These are phyloP conservation scores for Nemania sp. DNA, from an alignment of 2,329 filamentous ascomycete genomes.

Conservation along the genomic window DNA sequence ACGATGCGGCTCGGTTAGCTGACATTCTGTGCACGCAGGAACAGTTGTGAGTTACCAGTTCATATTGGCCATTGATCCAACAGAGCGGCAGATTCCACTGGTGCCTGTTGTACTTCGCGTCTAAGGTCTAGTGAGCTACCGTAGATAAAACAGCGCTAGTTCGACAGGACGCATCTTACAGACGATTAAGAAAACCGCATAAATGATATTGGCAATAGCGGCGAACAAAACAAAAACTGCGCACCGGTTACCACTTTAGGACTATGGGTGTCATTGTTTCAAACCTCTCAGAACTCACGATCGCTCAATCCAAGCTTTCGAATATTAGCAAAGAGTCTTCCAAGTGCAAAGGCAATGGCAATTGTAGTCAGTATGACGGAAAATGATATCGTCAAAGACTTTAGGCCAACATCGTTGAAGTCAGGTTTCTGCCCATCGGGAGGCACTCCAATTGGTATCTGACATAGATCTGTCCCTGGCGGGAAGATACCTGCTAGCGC, in stretches of 20 bases:
- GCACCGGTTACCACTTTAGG: neutral
- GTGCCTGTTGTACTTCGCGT: neutral
- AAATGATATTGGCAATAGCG: neutral
- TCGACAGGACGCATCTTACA: neutral
- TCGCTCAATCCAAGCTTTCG: neutral
- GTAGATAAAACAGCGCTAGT: neutral
- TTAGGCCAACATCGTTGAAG: neutral
- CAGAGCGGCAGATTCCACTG: conserved; percentile 1
- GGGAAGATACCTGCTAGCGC: neutral
- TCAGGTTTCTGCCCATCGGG: neutral
- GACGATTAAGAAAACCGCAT: neutral
- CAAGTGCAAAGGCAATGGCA: neutral
- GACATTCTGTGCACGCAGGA: neutral
- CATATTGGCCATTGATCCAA: neutral
- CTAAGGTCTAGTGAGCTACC: neutral
- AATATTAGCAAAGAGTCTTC: neutral
- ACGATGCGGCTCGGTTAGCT: neutral
- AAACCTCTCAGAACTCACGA: neutral
- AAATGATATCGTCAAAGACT: neutral
- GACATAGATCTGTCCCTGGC: neutral
- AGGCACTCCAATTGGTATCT: neutral
- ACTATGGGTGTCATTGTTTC: neutral
- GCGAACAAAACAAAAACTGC: neutral
- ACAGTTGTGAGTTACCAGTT: neutral
- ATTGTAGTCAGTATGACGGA: neutral